Evolutionary conservation across 257 asterid genomes (phyloP).

Genomic region (Fraxinus excelsior): DNA sequence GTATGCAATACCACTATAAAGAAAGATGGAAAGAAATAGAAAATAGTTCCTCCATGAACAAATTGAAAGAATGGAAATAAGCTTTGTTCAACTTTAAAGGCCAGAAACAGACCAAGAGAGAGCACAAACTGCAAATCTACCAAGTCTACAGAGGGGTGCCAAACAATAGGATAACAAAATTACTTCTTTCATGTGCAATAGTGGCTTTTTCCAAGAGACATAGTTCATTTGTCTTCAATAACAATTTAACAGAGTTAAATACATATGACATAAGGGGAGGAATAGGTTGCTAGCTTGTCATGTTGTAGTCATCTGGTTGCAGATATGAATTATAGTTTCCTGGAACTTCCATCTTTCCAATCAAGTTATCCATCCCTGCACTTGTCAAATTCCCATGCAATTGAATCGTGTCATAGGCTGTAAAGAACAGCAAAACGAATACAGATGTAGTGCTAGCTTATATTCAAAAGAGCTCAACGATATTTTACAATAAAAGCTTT

Average conservation of each 20-base stretch:
- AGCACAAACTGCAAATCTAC: background rate
- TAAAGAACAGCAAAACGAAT: background rate
- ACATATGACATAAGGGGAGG: background rate
- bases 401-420: background rate
- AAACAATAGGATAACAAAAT: background rate
- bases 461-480: background rate
- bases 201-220: background rate
- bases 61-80: background rate
- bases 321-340: slow-evolving; percentile 55
- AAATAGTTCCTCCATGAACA: background rate
- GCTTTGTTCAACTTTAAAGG: background rate
- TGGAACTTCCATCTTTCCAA: slow-evolving; percentile 55
- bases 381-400: background rate
- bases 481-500: background rate
- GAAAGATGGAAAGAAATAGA: background rate
- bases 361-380: slow-evolving; percentile 57
- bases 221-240: background rate
- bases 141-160: background rate
- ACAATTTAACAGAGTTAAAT: background rate
- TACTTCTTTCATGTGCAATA: background rate
- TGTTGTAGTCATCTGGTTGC: slow-evolving; percentile 51
- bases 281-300: slow-evolving; percentile 37
- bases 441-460: background rate
- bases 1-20: background rate
- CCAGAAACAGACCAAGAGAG: background rate